phyloP scores from a whole-genome alignment of 2,329 filamentous ascomycete genomes.

The Colletotrichum shisoi region DNA sequence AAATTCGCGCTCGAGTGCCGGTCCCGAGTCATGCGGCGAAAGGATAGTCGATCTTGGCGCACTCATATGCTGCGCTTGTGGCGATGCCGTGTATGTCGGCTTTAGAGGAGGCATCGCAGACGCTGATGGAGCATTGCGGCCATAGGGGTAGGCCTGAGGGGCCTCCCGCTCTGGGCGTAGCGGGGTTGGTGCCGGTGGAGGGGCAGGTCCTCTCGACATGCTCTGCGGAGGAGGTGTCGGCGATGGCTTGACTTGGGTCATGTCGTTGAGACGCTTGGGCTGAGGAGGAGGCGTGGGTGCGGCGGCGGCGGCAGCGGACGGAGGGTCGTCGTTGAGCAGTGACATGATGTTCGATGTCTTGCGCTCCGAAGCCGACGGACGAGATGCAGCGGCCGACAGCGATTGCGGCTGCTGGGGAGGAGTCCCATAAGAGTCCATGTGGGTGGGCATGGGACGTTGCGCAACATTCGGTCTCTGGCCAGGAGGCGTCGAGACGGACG shows the following conservation, averaged over 20 bases:
- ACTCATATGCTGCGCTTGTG: slow-evolving; percentile 58
- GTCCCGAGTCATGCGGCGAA: slow-evolving; percentile 51
- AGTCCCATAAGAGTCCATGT: slow-evolving; percentile 47
- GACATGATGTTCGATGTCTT: slow-evolving; percentile 72
- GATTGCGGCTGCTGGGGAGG: slow-evolving; percentile 46
- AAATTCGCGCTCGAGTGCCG: slow-evolving; percentile 57
- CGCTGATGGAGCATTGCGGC: slow-evolving; percentile 50
- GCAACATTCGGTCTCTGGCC: slow-evolving; percentile 38
- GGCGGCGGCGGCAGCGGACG: slow-evolving; percentile 51
- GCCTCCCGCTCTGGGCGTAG: slow-evolving; percentile 62
- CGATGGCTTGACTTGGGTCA: slow-evolving; percentile 56
- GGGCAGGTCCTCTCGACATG: slow-evolving; percentile 52
- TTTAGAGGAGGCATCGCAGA: slow-evolving; percentile 65
- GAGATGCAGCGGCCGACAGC: slow-evolving; percentile 51
- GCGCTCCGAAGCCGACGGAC: slow-evolving; percentile 57
- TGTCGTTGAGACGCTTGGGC: slow-evolving; percentile 60
- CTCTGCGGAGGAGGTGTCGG: slow-evolving; percentile 60
- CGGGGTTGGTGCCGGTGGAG: slow-evolving; percentile 52
- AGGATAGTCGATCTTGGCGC: slow-evolving; percentile 56
- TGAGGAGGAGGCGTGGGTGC: slow-evolving; percentile 41
- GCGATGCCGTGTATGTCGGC: slow-evolving; percentile 60
- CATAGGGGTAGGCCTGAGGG: slow-evolving; percentile 57
- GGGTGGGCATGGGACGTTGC: slow-evolving; percentile 46
- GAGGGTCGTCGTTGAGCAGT: slow-evolving; percentile 67
- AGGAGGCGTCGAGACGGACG: slow-evolving; percentile 45